A percentile compares a stretch with the other conserved stretches of the same genome.
These are phyloP conservation scores for Prototheca wickerhamii DNA, from an alignment of 163 green algal genomes.

Conservation along the genomic window DNA sequence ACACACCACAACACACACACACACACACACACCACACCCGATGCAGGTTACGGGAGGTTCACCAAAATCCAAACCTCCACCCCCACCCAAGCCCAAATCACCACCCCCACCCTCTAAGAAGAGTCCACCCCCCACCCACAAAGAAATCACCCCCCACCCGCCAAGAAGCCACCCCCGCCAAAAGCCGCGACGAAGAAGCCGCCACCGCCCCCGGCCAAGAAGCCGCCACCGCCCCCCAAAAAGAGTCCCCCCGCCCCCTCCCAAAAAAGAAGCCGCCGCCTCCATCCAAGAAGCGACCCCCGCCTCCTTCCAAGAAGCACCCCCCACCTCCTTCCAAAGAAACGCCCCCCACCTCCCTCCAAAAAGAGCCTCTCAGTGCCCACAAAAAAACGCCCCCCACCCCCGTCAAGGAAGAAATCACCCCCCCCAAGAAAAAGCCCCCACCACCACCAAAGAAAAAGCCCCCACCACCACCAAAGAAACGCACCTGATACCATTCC, in stretches of 20 bases:
- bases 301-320: neutral
- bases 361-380: neutral
- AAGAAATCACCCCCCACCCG: neutral
- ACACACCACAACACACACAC: neutral
- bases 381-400: conserved; percentile 1
- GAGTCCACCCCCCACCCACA: neutral
- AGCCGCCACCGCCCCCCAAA: neutral
- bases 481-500: neutral
- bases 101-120: neutral
- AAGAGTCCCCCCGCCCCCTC: neutral
- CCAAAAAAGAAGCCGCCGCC: neutral
- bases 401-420: conserved; percentile 8
- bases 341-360: neutral
- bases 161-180: neutral
- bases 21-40: conserved; percentile 1
- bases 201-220: neutral
- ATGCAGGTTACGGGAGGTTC: no score
- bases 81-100: neutral
- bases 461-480: neutral
- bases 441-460: neutral
- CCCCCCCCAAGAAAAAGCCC: neutral
- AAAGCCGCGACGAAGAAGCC: neutral
- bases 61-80: neutral
- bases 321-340: conserved; percentile 5
- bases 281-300: neutral